phyloP scores from a whole-genome alignment of 2,329 filamentous ascomycete genomes.

The Fusarium equiseti region DNA sequence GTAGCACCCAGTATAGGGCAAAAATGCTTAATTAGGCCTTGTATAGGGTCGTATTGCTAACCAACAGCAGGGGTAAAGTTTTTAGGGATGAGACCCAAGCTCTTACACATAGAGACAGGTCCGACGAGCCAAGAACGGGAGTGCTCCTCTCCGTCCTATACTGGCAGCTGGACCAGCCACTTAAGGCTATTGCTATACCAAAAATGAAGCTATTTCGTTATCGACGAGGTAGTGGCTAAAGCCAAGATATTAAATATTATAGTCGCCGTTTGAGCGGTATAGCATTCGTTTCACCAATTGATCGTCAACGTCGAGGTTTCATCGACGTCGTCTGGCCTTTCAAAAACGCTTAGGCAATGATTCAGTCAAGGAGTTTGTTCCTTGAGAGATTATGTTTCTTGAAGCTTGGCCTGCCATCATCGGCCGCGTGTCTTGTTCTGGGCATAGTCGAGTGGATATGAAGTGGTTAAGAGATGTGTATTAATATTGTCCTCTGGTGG shows the following conservation, averaged over 20 bases:
- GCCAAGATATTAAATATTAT: slow-evolving; percentile 25
- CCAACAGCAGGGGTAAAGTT: slow-evolving; percentile 4
- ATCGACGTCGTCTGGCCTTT: slow-evolving; percentile 9
- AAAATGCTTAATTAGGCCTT: slow-evolving; percentile 15
- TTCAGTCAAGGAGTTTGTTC: slow-evolving; percentile 1
- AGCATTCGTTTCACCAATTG: slow-evolving; percentile 24
- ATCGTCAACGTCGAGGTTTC: slow-evolving; percentile 27
- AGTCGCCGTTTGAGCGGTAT: slow-evolving; percentile 27
- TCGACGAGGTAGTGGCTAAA: not conserved
- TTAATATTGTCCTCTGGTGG: not conserved
- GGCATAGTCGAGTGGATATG: not conserved
- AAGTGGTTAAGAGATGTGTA: not conserved
- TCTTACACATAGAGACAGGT: slow-evolving; percentile 31
- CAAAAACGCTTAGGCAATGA: not conserved
- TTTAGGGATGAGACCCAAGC: slow-evolving; percentile 33
- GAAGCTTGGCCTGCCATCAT: not conserved
- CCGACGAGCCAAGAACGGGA: slow-evolving; percentile 40
- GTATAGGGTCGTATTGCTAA: slow-evolving; percentile 26
- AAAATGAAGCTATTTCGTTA: not conserved
- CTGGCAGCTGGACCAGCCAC: not conserved
- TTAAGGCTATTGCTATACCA: not conserved
- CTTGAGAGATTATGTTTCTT: not conserved
- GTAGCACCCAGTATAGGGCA: slow-evolving; percentile 31
- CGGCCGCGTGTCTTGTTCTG: not conserved
- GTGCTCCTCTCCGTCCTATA: slow-evolving; percentile 23